phyloP scores from a whole-genome alignment of 106 monocot species.

The Dioscorea dumetorum region DNA sequence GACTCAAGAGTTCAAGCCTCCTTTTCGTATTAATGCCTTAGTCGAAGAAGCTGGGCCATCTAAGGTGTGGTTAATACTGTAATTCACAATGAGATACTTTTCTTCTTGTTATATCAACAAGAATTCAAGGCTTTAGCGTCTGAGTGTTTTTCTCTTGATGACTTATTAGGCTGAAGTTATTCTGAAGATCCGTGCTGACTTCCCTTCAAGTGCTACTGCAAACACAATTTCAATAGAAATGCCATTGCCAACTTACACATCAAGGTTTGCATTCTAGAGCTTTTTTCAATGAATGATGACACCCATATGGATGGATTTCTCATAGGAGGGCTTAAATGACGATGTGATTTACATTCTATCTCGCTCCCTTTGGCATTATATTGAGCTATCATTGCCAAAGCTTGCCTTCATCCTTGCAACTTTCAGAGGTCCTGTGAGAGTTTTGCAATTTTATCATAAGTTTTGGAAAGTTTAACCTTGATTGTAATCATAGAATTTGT shows the following conservation, averaged over 20 bases:
- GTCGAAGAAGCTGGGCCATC: conserved; percentile 87
- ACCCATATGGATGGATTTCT: not conserved
- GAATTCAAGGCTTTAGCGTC: conserved; percentile 2
- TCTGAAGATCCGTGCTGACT: conserved; percentile 88
- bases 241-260: conserved; percentile 90
- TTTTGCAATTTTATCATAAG: too few species aligned
- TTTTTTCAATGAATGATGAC: not conserved
- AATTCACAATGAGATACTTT: too few species aligned
- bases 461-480: too few species aligned
- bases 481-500: too few species aligned
- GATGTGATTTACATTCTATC: too few species aligned
- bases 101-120: not conserved
- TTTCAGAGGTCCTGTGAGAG: too few species aligned
- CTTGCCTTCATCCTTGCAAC: too few species aligned
- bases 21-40: conserved; percentile 85
- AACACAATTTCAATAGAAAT: conserved; percentile 75
- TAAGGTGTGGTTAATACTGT: conserved; percentile 32
- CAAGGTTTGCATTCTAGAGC: conserved; percentile 41
- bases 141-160: not conserved
- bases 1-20: conserved; percentile 98
- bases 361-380: too few species aligned
- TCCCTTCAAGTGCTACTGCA: conserved; percentile 66
- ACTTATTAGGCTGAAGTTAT: conserved; percentile 72
- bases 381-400: too few species aligned
- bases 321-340: too few species aligned